Percentiles rank a stretch among this genome's conserved stretches.
Evolutionary conservation across 768 basidiomycete genomes (phyloP).

Genomic region (Leccinellum luteum): DNA sequence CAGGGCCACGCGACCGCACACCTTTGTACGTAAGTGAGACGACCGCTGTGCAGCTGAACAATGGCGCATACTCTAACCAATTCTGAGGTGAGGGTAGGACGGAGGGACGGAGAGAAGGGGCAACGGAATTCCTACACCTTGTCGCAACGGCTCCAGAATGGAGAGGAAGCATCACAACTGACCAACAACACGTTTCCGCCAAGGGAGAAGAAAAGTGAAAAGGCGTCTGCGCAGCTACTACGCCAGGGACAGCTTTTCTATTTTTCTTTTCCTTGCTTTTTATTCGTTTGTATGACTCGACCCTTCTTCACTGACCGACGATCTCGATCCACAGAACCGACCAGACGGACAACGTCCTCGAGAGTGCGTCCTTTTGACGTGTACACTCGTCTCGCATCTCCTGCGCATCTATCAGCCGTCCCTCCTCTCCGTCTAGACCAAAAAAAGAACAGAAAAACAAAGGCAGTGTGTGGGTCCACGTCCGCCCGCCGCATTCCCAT

Average conservation of each 20-base stretch:
- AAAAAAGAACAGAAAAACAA: neutral
- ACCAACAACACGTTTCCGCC: slow-evolving; percentile 22
- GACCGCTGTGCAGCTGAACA: neutral
- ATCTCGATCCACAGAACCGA: slow-evolving; percentile 10
- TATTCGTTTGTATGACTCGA: neutral
- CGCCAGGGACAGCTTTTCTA: neutral
- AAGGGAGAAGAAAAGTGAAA: neutral
- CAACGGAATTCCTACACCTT: neutral
- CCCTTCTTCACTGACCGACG: neutral
- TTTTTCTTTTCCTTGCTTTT: neutral
- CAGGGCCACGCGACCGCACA: slow-evolving; percentile 7
- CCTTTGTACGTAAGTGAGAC: slow-evolving; percentile 7
- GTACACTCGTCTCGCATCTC: neutral
- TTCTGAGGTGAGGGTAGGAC: slow-evolving; percentile 7
- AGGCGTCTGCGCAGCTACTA: slow-evolving; percentile 7
- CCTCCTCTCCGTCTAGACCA: neutral
- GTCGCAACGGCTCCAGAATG: slow-evolving; percentile 9
- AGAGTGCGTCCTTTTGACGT: neutral
- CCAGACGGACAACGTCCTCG: neutral
- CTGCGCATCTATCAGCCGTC: neutral
- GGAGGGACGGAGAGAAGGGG: neutral
- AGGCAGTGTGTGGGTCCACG: slow-evolving; percentile 10
- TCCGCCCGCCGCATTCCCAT: neutral
- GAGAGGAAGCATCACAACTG: slow-evolving; percentile 11
- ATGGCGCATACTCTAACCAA: neutral